Percentiles rank a stretch among this genome's conserved stretches.
Evolutionary conservation across 2,329 filamentous ascomycete genomes (phyloP).

Genomic region (Botryosphaeria dothidea): DNA sequence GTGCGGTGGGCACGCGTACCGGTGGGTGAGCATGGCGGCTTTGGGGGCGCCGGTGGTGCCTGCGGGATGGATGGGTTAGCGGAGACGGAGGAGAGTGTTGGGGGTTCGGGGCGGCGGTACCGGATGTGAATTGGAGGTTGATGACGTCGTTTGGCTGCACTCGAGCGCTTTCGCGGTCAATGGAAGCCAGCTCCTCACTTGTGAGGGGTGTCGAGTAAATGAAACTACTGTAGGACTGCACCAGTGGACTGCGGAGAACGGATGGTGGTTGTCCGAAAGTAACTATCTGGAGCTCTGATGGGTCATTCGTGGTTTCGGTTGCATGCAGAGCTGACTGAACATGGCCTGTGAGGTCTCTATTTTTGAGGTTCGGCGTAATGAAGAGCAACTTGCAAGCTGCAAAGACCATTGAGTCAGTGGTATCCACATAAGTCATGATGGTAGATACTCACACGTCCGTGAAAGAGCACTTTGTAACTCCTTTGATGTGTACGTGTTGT

Average conservation of each 20-base stretch:
- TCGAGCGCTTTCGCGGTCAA: neutral
- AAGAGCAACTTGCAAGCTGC: neutral
- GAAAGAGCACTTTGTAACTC: neutral
- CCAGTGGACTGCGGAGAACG: neutral
- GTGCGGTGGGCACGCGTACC: neutral
- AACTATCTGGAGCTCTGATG: neutral
- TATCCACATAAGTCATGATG: too few species aligned
- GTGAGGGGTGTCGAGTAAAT: neutral
- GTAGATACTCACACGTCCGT: neutral
- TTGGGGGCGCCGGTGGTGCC: conserved; percentile 59
- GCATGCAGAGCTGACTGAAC: neutral
- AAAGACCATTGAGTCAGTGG: neutral
- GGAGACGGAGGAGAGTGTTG: neutral
- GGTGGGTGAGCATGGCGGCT: conserved; percentile 70
- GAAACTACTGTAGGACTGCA: neutral
- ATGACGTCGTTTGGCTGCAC: conserved; percentile 67
- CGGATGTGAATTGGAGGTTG: conserved; percentile 96
- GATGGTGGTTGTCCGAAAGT: neutral
- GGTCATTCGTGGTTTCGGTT: neutral
- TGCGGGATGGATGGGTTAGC: neutral
- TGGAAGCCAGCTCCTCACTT: neutral
- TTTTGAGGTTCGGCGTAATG: neutral
- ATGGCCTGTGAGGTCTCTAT: neutral
- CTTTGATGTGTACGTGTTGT: neutral
- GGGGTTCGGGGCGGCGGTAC: conserved; percentile 67